These are phyloP conservation scores for Leucosporidium scottii DNA, from an alignment of 768 basidiomycete species.

Conservation along the genomic window DNA sequence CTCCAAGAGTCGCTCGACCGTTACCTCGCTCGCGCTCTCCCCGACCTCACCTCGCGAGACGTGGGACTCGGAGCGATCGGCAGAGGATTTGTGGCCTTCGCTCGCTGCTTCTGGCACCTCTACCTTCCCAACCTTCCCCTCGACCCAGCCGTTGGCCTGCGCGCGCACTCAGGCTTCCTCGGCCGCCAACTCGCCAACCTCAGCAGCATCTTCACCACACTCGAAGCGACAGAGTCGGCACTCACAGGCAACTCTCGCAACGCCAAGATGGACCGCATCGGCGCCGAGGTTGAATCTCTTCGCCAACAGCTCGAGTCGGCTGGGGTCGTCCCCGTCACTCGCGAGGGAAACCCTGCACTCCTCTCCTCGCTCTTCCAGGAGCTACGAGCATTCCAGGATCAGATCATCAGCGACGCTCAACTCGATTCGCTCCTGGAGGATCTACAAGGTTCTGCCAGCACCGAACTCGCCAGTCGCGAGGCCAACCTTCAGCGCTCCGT, in stretches of 20 bases:
- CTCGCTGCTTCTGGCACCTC: constrained; percentile 54
- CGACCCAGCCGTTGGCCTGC: constrained; percentile 69
- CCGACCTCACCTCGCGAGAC: background rate
- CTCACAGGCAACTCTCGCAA: constrained; percentile 56
- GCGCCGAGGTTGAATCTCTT: constrained; percentile 26
- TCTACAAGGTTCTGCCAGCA: constrained; percentile 4
- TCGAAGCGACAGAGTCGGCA: constrained; percentile 53
- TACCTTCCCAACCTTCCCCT: constrained; percentile 76
- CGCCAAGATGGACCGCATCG: constrained; percentile 49
- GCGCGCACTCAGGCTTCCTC: constrained; percentile 33
- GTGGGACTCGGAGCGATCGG: background rate
- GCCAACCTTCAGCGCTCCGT: constrained; percentile 68
- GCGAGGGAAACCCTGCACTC: constrained; percentile 33
- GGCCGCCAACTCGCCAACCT: constrained; percentile 36
- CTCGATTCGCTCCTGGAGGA: constrained; percentile 38
- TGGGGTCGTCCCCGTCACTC: constrained; percentile 37
- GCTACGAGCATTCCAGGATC: constrained; percentile 59
- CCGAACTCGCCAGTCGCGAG: constrained; percentile 18
- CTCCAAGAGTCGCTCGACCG: constrained; percentile 42
- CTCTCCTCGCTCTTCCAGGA: constrained; percentile 50
- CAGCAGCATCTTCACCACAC: constrained; percentile 47
- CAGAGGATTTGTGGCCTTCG: constrained; percentile 27
- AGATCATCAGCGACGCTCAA: constrained; percentile 52
- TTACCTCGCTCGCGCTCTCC: constrained; percentile 34
- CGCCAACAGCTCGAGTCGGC: constrained; percentile 29